Evolutionary conservation across 2,329 filamentous ascomycete species (phyloP), one percentile per base, ranked within the genome.

Genomic region (Fusarium mexicanum): DNA sequence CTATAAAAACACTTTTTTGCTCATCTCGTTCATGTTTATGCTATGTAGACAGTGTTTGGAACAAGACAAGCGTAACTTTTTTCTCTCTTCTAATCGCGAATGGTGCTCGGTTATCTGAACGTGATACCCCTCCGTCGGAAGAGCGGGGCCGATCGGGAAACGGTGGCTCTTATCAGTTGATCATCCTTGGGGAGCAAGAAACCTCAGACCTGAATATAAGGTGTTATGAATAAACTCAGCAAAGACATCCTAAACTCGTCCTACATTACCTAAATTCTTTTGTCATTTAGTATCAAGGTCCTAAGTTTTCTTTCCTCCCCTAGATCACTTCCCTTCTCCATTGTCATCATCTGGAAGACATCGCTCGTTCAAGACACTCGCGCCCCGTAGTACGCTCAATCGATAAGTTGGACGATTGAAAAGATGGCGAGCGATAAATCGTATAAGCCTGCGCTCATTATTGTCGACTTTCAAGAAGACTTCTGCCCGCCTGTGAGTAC

Each of bases 401-500:
- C 13, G 18, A 17, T 8, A 33, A n/a, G 46, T 20, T 18, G 6
- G 2, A 38, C 14, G 2, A 7, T 41, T 13, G 4, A 5, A 3
- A 41, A 20, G 11, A 73, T 73, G 71, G 11, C 67, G 8, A 47
- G 33, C 24, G 24, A 35, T 2, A 73, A 64, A 9, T 22, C 68
- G 9, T 88, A 88, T 69, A 84, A 79, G 57, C 86, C 89, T 8
- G 88, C 88, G 6, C 83, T 91, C 31, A 83, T 98, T 54, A 88
- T 98, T 17, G 92, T 98, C 61, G 95, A 98, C 83, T 88, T 97
- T 79, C 96, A 98, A 83, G 93, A 98, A 82, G 96, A 98, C 85
- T 98, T 98, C 82, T 97, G 94, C 82, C 93, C 94, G 67, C 95
- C 95, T 18, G 94, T 96, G 84, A 85, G 91, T 85, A 51, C 46